These are phyloP conservation scores for Exserohilum rostratum DNA, from an alignment of 2,329 filamentous ascomycete genomes.

Conservation along the genomic window DNA sequence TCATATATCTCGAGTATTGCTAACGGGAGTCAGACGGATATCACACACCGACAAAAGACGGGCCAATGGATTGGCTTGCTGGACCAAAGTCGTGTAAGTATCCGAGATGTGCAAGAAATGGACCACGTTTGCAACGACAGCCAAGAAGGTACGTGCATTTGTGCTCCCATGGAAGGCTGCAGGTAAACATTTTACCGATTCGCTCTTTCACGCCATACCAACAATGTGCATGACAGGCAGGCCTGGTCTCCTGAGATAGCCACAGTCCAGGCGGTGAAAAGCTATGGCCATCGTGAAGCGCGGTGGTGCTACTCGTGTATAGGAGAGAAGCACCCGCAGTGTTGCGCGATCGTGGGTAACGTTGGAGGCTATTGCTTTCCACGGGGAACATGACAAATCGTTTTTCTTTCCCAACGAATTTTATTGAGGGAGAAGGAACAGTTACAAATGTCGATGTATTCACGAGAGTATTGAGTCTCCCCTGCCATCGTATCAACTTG, in stretches of 20 bases:
- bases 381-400: not conserved
- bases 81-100: conserved; percentile 19
- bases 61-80: conserved; percentile 20
- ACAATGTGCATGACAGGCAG: conserved; percentile 21
- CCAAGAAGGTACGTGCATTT: conserved; percentile 37
- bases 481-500: not conserved
- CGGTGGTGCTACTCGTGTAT: conserved; percentile 15
- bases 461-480: not conserved
- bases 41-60: conserved; percentile 22
- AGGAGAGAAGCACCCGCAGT: conserved; percentile 7
- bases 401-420: not conserved
- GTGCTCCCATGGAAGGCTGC: conserved; percentile 38
- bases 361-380: not conserved
- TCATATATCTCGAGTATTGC: conserved; percentile 34
- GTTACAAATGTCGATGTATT: not conserved
- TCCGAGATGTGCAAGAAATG: conserved; percentile 25
- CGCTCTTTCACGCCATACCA: conserved; percentile 26
- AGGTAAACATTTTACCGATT: conserved; percentile 38
- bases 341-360: conserved; percentile 1
- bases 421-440: not conserved
- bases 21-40: conserved; percentile 16
- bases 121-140: conserved; percentile 44
- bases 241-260: conserved; percentile 6
- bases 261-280: conserved; percentile 16
- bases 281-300: not conserved